Percentiles rank a stretch among this genome's conserved stretches.
phyloP scores from a whole-genome alignment of 148 eudicot species.

The Dianthus caryophyllus region DNA sequence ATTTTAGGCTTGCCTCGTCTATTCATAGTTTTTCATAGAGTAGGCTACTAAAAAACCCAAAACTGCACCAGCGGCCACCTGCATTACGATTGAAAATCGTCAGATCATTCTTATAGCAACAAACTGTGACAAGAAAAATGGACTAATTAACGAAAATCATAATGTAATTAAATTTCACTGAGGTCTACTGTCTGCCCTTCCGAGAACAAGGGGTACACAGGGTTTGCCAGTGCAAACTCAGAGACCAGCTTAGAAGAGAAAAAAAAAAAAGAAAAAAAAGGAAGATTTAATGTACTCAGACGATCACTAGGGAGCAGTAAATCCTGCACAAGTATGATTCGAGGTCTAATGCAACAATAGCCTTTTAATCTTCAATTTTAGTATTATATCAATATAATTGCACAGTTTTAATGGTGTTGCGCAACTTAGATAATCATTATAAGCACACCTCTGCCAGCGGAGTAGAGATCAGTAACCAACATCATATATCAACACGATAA shows the following conservation, averaged over 20 bases:
- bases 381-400: background rate
- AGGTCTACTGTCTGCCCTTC: background rate
- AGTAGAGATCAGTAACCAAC: background rate
- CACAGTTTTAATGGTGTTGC: background rate
- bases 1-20: conserved; percentile 1
- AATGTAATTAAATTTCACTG: background rate
- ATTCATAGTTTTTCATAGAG: conserved; percentile 30
- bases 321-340: too few relatives aligned
- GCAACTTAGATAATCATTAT: background rate
- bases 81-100: conserved; percentile 1
- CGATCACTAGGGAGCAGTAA: background rate
- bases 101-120: background rate
- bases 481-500: background rate
- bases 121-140: background rate
- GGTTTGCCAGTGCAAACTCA: background rate
- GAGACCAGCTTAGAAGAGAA: background rate
- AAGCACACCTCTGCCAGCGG: background rate
- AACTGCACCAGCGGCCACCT: conserved; percentile 47
- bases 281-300: background rate
- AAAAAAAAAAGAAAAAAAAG: background rate
- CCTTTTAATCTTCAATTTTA: background rate
- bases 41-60: conserved; percentile 40
- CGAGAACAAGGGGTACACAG: too few relatives aligned
- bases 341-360: background rate
- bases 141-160: background rate